phyloP scores from a whole-genome alignment of 2,329 filamentous ascomycete species.

The Ophiostoma pallidulum region DNA sequence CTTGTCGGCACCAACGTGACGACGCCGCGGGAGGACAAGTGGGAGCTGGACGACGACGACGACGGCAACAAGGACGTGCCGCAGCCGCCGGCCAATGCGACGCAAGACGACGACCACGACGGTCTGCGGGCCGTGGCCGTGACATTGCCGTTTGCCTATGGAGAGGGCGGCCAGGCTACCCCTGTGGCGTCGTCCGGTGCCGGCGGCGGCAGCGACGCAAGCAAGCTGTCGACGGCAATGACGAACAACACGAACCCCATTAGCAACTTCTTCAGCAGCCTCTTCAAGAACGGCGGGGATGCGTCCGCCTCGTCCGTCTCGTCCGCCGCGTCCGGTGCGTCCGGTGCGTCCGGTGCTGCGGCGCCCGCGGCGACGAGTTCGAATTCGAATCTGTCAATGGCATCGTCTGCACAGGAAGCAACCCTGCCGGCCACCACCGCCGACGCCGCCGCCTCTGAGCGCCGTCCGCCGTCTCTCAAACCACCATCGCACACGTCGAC shows the following conservation, averaged over 20 bases:
- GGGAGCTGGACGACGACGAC: constrained; percentile 26
- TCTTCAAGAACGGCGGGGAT: constrained; percentile 49
- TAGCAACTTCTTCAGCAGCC: constrained; percentile 42
- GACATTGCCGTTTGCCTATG: constrained; percentile 21
- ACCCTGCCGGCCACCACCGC: too few species aligned
- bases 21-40: constrained; percentile 35
- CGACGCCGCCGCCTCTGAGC: neutral
- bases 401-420: too few species aligned
- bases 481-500: neutral
- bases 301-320: too few species aligned
- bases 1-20: constrained; percentile 62
- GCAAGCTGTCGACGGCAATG: constrained; percentile 24
- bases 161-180: constrained; percentile 3
- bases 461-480: neutral
- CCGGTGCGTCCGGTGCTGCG: too few species aligned
- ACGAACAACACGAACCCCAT: constrained; percentile 42
- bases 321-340: too few species aligned
- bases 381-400: too few species aligned
- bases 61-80: constrained; percentile 45
- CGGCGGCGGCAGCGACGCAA: constrained; percentile 15
- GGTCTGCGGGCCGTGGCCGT: constrained; percentile 41
- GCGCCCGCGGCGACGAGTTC: too few species aligned
- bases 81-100: constrained; percentile 57
- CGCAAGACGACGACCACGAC: constrained; percentile 55
- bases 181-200: neutral